phyloP scores from a whole-genome alignment of 805 yeast genomes.

The Cyberlindnera mycetangii region DNA sequence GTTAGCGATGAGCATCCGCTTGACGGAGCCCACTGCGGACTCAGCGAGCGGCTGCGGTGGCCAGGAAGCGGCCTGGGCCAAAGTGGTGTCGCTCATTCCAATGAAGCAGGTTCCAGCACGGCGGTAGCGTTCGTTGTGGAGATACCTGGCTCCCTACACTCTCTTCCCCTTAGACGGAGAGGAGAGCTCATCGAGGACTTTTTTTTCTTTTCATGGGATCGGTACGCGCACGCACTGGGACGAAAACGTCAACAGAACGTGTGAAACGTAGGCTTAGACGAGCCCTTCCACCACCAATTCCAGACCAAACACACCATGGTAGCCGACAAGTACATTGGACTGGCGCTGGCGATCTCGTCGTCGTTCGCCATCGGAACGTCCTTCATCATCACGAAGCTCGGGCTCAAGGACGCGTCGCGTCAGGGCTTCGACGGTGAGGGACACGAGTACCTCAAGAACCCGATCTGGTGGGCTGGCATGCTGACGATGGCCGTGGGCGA shows the following conservation, averaged over 20 bases:
- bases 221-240: slow-evolving; percentile 2
- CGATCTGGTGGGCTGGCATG: slow-evolving; percentile 95
- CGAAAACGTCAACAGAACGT: slow-evolving; percentile 9
- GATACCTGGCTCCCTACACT: neutral
- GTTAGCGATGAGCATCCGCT: slow-evolving; percentile 19
- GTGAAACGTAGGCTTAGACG: too few species aligned
- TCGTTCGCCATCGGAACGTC: slow-evolving; percentile 90
- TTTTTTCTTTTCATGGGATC: neutral
- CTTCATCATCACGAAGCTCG: slow-evolving; percentile 85
- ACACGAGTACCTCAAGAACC: slow-evolving; percentile 74
- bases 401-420: slow-evolving; percentile 66
- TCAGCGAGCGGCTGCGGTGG: slow-evolving; percentile 8
- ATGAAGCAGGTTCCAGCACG: too few species aligned
- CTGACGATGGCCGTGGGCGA: slow-evolving; percentile 88
- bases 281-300: neutral
- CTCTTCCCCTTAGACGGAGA: neutral
- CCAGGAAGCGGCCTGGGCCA: neutral
- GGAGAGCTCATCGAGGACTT: neutral
- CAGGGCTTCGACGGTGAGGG: slow-evolving; percentile 70
- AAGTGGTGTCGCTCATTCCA: slow-evolving; percentile 3
- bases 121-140: neutral
- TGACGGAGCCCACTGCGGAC: slow-evolving; percentile 8
- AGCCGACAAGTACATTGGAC: slow-evolving; percentile 87
- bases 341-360: slow-evolving; percentile 81
- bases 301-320: slow-evolving; percentile 20